Evolutionary conservation across 768 basidiomycete genomes (phyloP).

Genomic region (Amanita polypyramis): DNA sequence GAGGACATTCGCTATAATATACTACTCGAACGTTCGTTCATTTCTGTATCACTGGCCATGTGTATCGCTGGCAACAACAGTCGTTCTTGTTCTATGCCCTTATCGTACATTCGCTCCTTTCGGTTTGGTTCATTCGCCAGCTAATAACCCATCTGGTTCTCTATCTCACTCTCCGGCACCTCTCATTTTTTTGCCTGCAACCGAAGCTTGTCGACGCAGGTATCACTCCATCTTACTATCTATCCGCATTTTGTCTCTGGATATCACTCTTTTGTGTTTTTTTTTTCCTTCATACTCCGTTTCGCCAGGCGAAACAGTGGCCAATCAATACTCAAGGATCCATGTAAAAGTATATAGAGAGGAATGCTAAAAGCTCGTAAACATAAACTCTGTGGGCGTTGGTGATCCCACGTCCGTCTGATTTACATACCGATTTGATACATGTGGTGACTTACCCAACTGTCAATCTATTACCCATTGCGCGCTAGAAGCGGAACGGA

Average conservation of each 20-base stretch:
- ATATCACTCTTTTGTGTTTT: slow-evolving; percentile 8
- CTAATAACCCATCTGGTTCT: background rate
- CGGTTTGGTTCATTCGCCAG: slow-evolving; percentile 4
- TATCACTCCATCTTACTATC: slow-evolving; percentile 1
- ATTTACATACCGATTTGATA: no score
- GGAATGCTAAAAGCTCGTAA: slow-evolving; percentile 25
- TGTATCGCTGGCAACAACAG: slow-evolving; percentile 9
- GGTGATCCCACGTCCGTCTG: no score
- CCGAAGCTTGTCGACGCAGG: background rate
- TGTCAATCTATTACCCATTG: background rate
- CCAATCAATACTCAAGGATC: slow-evolving; percentile 22
- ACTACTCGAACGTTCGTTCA: slow-evolving; percentile 9
- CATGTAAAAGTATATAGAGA: slow-evolving; percentile 32
- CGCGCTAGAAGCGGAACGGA: background rate
- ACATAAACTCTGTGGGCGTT: slow-evolving; percentile 1
- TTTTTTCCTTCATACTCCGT: slow-evolving; percentile 21
- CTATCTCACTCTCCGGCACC: slow-evolving; percentile 4
- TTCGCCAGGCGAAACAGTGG: slow-evolving; percentile 20
- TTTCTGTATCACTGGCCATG: slow-evolving; percentile 11
- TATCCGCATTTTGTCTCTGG: slow-evolving; percentile 6
- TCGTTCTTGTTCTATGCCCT: background rate
- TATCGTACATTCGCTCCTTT: slow-evolving; percentile 8
- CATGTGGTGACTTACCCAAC: background rate
- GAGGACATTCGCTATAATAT: slow-evolving; percentile 4
- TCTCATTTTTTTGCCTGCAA: background rate